Evolutionary conservation across 768 basidiomycete genomes (phyloP), one percentile per base, ranked within the genome.

Genomic region (Podaxis sp.): DNA sequence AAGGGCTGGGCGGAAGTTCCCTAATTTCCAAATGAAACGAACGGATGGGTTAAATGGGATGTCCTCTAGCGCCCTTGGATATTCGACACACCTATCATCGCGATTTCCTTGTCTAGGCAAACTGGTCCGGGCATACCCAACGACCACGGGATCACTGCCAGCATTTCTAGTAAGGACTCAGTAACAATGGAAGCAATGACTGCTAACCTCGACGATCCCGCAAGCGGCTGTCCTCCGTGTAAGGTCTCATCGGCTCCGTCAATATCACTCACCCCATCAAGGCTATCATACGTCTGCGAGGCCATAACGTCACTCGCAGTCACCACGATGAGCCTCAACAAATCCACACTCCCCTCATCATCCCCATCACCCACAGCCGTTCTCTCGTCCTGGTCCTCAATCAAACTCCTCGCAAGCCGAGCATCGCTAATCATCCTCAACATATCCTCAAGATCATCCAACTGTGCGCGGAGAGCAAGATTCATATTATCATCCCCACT

Each of bases 381-480:
- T 28, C 48, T 22, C 30, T 60, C 59, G 13, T 22, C 30, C 26
- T 48, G 53, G 22, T 55, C 44, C 28, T 38, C 53, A 48, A 55
- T 26, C 44, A 62, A 33, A 17, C 28, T 48, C 53, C 52, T 62
- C 61, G 61, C 61, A 7, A 62, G 2, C 13, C 61, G 52, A 6
- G 52, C 40, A 56, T 62, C 61, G 11, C 22, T 48, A 11, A 62
- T 24, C 19, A 48, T 46, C 36, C 53, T 48, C 28, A 62, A n/a
- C 52, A 62, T 62, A 24, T 55, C 61, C 13, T 62, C 61, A 19
- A 62, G 53, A 36, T 46, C 30, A 11, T 55, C n/a, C 17, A 62
- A 38, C 22, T 62, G 61, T 19, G 26, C 54, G 36, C 30, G 61
- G 39, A 62, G 44, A 39, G 53, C 61, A n/a, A 62, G 5, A 24